phyloP scores from a whole-genome alignment of 345 rosid species.

The Populus davidiana region DNA sequence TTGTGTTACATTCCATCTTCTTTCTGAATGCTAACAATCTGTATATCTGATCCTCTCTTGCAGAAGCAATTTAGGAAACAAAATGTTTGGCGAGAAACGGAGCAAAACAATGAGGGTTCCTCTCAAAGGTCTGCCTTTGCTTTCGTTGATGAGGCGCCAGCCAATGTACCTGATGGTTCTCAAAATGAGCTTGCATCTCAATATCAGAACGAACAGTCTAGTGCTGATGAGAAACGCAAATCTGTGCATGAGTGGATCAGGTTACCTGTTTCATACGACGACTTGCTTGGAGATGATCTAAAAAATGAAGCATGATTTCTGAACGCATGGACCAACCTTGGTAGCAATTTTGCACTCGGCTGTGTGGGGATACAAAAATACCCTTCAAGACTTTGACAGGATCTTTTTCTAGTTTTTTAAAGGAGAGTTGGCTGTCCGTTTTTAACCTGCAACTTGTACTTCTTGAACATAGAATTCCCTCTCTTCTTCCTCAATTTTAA shows the following conservation, averaged over 20 bases:
- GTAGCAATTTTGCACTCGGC: not conserved
- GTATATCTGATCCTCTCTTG: slow-evolving; percentile 6
- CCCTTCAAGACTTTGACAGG: not conserved
- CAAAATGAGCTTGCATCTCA: slow-evolving; percentile 6
- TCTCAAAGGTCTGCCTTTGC: slow-evolving; percentile 26
- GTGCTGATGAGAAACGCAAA: slow-evolving; percentile 38
- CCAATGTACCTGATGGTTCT: slow-evolving; percentile 25
- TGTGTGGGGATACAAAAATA: not conserved
- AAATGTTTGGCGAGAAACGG: slow-evolving; percentile 30
- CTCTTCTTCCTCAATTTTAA: not conserved
- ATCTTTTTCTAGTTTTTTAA: not conserved
- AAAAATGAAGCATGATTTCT: not conserved
- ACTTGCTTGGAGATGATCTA: slow-evolving; percentile 42
- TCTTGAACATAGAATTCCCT: not conserved
- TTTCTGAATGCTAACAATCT: not conserved
- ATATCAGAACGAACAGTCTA: slow-evolving; percentile 27
- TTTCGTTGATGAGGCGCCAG: slow-evolving; percentile 28
- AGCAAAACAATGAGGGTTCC: slow-evolving; percentile 28
- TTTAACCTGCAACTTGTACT: not conserved
- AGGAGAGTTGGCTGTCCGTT: not conserved
- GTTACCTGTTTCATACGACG: slow-evolving; percentile 81
- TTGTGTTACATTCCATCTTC: not conserved
- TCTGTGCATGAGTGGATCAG: slow-evolving; percentile 77
- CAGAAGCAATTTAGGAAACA: slow-evolving; percentile 87
- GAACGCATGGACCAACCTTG: not conserved